Percentiles rank a stretch among this genome's conserved stretches.
phyloP scores from a whole-genome alignment of 805 yeast genomes.

The Starmerella floris region DNA sequence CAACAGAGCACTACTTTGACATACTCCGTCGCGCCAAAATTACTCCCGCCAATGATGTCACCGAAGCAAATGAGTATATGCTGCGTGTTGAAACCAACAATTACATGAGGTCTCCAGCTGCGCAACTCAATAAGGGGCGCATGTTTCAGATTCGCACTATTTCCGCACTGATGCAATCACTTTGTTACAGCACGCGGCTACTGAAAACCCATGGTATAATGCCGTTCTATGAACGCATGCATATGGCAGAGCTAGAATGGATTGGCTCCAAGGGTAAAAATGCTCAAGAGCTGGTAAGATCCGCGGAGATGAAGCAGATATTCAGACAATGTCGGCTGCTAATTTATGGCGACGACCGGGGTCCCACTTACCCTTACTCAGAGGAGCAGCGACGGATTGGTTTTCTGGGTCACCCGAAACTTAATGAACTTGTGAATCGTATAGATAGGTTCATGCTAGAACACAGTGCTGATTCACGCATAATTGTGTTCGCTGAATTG shows the following conservation, averaged over 20 bases:
- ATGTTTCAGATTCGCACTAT: conserved; percentile 22
- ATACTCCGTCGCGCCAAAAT: conserved; percentile 52
- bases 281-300: conserved; percentile 50
- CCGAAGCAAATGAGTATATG: conserved; percentile 27
- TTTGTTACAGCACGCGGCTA: conserved; percentile 42
- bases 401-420: conserved; percentile 58
- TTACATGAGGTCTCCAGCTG: conserved; percentile 20
- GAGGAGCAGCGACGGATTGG: conserved; percentile 9
- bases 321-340: conserved; percentile 35
- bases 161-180: conserved; percentile 48
- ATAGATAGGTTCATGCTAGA: conserved; percentile 41
- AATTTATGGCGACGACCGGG: conserved; percentile 26
- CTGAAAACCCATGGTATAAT: conserved; percentile 70
- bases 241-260: conserved; percentile 35
- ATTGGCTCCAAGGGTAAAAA: conserved; percentile 25
- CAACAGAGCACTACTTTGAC: conserved; percentile 51
- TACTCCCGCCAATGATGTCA: conserved; percentile 53
- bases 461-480: conserved; percentile 38
- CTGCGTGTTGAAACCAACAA: conserved; percentile 53
- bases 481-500: conserved; percentile 75
- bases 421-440: conserved; percentile 45
- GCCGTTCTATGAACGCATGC: conserved; percentile 55
- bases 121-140: conserved; percentile 15
- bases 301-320: conserved; percentile 36
- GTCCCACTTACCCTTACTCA: conserved; percentile 10